Evolutionary conservation across 2,329 filamentous ascomycete species (phyloP), one percentile per base, ranked within the genome.

Genomic region (Aspergillus versicolor): DNA sequence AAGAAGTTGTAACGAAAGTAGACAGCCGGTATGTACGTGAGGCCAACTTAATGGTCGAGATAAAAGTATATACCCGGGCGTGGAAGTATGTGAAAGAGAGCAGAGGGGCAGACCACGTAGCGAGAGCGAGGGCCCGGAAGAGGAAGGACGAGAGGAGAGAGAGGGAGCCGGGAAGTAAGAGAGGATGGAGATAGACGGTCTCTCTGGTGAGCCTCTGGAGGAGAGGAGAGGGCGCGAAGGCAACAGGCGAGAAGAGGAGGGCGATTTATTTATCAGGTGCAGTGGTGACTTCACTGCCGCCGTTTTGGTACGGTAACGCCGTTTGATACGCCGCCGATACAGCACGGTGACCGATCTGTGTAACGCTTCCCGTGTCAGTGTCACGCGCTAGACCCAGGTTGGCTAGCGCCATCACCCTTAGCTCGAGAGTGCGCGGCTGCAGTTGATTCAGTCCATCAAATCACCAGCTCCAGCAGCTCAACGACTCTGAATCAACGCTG

Each of bases 361-460:
- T 24, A 45, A 51, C 44, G 51, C 32, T 49, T 37, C 37, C 47
- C 22, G 40, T 55, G 57, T 60, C 55, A 60, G 53, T 60, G 57
- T 59, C 58, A 63, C 60, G 37, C 51, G 15, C 56, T 62, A 61
- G 37, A 19, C 57, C 52, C 1, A 37, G 24, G 37, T 4, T 2
- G 19, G 54, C 32, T 58, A 61, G 58, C 27, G 13, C 42, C 37
- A 54, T 58, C 59, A 51, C 51, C 21, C 54, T 59, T 57, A 57
- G 55, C 54, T 55, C 59, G 57, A 51, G 56, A 49, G 50, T 60
- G 56, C 56, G 61, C 56, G 61, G 54, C 52, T 59, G 56, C 61
- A 56, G 46, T 47, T 38, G 55, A 49, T 30, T 30, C 27, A 34
- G 19, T 52, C 21, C 37, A 41, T 21, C 37, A 9, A 42, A n/a